These are phyloP conservation scores for Dioszegia aurantiaca DNA, from an alignment of 768 basidiomycete species.

Conservation along the genomic window DNA sequence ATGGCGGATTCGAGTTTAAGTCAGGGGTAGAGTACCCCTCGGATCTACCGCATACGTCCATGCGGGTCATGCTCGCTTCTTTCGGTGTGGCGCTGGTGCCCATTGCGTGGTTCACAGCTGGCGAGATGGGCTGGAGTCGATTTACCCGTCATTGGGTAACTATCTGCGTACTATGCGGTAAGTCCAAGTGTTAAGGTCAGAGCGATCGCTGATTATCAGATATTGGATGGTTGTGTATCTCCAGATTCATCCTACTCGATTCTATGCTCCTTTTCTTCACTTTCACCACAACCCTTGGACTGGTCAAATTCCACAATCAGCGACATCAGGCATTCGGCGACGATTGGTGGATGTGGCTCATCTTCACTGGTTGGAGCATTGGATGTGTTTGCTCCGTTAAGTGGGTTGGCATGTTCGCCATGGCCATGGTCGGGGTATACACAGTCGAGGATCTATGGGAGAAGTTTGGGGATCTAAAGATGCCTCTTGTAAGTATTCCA, in stretches of 20 bases:
- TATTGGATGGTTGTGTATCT: constrained; percentile 93
- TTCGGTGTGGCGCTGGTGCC: constrained; percentile 97
- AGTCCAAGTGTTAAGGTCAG: constrained; percentile 39
- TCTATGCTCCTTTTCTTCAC: constrained; percentile 99
- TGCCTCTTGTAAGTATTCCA: constrained; percentile 70
- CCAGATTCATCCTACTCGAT: constrained; percentile 93
- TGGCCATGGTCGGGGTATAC: constrained; percentile 88
- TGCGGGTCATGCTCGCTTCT: constrained; percentile 89
- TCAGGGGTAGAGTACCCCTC: constrained; percentile 81
- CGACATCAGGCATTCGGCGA: constrained; percentile 90
- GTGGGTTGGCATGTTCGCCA: constrained; percentile 93
- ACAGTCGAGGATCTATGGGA: constrained; percentile 98
- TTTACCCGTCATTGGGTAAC: constrained; percentile 89
- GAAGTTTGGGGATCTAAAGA: constrained; percentile 91
- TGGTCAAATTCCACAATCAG: constrained; percentile 96
- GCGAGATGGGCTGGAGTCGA: constrained; percentile 85
- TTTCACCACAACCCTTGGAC: constrained; percentile 88
- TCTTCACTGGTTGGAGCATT: constrained; percentile 89
- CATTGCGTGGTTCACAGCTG: constrained; percentile 92
- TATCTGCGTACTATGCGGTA: constrained; percentile 88
- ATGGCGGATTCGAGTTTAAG: constrained; percentile 90
- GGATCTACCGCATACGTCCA: constrained; percentile 83
- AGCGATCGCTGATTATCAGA: constrained; percentile 57
- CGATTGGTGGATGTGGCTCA: constrained; percentile 97
- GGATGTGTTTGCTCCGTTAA: constrained; percentile 97